phyloP scores from a whole-genome alignment of 495 filamentous ascomycete species.

The Entonaema liquescens region DNA sequence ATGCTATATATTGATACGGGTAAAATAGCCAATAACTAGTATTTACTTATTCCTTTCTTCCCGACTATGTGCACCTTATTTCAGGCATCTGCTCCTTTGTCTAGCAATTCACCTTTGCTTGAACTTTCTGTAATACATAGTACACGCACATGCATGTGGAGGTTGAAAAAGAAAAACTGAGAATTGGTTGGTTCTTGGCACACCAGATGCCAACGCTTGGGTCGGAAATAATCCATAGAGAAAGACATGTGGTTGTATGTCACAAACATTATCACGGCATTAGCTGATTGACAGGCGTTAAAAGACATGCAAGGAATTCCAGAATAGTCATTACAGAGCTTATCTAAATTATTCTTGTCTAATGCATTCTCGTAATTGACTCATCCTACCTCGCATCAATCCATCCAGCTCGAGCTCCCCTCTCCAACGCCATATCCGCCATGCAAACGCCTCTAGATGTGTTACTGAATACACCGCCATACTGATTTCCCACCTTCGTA shows the following conservation, averaged over 20 bases:
- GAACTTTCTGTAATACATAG: neutral
- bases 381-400: neutral
- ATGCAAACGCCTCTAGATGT: conserved; percentile 1
- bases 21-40: neutral
- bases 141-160: neutral
- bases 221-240: neutral
- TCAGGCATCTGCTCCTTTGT: neutral
- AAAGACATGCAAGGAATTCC: neutral
- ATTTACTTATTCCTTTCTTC: neutral
- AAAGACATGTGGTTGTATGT: no score
- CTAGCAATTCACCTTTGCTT: neutral
- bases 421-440: neutral
- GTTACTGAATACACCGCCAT: neutral
- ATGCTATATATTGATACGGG: neutral
- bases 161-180: neutral
- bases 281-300: neutral
- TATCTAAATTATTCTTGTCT: neutral
- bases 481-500: neutral
- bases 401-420: neutral
- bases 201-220: neutral
- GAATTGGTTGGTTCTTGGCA: neutral
- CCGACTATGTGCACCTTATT: neutral
- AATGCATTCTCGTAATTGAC: neutral
- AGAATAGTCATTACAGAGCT: neutral
- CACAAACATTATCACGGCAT: neutral